phyloP scores from a whole-genome alignment of 2,329 filamentous ascomycete species.

The Shiraia bambusicola region DNA sequence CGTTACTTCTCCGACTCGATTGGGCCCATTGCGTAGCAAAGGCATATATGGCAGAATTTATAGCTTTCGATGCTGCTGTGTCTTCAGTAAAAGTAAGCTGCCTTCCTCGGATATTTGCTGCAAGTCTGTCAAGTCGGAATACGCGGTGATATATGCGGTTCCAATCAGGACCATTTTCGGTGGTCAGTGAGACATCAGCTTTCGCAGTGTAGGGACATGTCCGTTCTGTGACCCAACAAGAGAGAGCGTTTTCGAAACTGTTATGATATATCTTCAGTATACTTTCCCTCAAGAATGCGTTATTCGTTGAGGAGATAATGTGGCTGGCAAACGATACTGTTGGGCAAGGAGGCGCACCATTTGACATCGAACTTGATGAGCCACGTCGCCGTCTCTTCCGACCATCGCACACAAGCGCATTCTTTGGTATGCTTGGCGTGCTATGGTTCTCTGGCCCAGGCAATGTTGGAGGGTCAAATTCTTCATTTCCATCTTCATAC shows the following conservation, averaged over 20 bases:
- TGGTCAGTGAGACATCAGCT: constrained; percentile 26
- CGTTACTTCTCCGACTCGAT: constrained; percentile 26
- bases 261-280: constrained; percentile 57
- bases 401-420: constrained; percentile 11
- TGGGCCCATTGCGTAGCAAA: constrained; percentile 56
- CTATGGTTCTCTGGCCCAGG: constrained; percentile 5
- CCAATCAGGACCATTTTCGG: constrained; percentile 48
- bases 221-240: constrained; percentile 57
- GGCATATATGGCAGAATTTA: constrained; percentile 54
- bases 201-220: constrained; percentile 54
- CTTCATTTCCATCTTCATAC: constrained; percentile 15
- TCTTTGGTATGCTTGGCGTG: constrained; percentile 7
- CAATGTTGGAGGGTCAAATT: constrained; percentile 10
- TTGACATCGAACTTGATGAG: constrained; percentile 22
- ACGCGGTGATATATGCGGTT: constrained; percentile 56
- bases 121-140: constrained; percentile 50
- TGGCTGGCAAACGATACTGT: constrained; percentile 27
- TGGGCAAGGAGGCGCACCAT: constrained; percentile 21
- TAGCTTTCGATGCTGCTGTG: constrained; percentile 48
- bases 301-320: constrained; percentile 40
- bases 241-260: constrained; percentile 55
- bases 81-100: constrained; percentile 48
- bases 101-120: constrained; percentile 46
- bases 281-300: constrained; percentile 46
- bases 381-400: constrained; percentile 30